Conservation (phyloP, 352 stramenopile genomes). For the Thalassiosira mediterranea region DNA sequence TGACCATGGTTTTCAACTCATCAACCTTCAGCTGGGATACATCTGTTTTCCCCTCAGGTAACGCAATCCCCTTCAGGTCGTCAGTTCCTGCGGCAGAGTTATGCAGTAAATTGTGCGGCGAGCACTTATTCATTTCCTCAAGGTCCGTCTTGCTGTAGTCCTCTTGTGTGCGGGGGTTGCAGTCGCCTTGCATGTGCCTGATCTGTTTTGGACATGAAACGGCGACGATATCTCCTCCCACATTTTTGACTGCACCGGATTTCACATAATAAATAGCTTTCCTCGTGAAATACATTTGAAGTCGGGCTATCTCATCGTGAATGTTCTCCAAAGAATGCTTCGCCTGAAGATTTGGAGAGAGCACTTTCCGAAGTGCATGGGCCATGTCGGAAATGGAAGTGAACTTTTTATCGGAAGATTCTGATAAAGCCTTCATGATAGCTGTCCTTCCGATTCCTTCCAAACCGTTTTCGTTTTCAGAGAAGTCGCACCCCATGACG, state of each 20-base stretch:
- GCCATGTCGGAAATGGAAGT: background rate
- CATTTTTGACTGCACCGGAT: background rate
- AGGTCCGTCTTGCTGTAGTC: conserved; percentile 1
- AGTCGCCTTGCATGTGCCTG: conserved; percentile 10
- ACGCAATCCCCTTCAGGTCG: conserved; percentile 5
- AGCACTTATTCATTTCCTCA: conserved; percentile 3
- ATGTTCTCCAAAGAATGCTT: background rate
- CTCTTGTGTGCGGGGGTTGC: conserved; percentile 3
- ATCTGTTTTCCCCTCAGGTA: conserved; percentile 7
- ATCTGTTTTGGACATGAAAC: no score
- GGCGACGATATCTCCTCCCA: background rate
- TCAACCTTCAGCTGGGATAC: background rate
- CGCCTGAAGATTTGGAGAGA: background rate
- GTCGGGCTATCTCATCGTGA: conserved; percentile 11
- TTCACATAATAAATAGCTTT: conserved; percentile 27
- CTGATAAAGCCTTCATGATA: background rate
- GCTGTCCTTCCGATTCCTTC: background rate
- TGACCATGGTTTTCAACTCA: conserved; percentile 14
- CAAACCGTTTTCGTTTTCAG: conserved; percentile 4
- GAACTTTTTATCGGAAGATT: no score
- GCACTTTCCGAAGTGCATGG: no score
- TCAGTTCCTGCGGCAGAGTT: conserved; percentile 8
- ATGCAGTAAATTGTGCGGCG: conserved; percentile 32
- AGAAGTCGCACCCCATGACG: conserved; percentile 29
- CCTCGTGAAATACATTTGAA: conserved; percentile 16